These are phyloP conservation scores for Zygotorulaspora florentina DNA, from an alignment of 805 yeast species.

Conservation along the genomic window DNA sequence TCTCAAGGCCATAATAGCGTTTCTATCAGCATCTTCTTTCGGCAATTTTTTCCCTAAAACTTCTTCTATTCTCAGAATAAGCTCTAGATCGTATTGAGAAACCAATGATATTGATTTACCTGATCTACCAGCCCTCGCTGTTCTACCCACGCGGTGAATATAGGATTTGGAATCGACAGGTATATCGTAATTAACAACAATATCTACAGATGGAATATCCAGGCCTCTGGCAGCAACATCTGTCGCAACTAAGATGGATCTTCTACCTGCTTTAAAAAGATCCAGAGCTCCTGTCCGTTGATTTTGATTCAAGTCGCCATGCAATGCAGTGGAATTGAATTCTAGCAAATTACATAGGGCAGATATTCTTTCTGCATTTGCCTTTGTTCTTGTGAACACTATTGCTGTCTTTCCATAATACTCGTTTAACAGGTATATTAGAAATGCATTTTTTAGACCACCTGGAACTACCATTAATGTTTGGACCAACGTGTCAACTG, in stretches of 20 bases:
- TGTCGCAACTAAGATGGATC: slow-evolving; percentile 70
- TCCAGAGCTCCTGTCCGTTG: slow-evolving; percentile 80
- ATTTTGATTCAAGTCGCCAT: slow-evolving; percentile 85
- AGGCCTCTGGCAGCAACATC: slow-evolving; percentile 89
- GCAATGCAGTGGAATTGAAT: slow-evolving; percentile 86
- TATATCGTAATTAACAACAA: slow-evolving; percentile 72
- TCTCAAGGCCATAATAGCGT: slow-evolving; percentile 70
- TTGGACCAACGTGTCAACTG: slow-evolving; percentile 91
- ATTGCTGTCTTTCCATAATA: slow-evolving; percentile 79
- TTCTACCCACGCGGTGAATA: slow-evolving; percentile 89
- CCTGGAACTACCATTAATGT: slow-evolving; percentile 86
- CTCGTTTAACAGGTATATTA: slow-evolving; percentile 80
- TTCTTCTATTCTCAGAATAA: slow-evolving; percentile 82
- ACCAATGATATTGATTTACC: slow-evolving; percentile 85
- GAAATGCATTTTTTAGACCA: slow-evolving; percentile 84
- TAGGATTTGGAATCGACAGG: slow-evolving; percentile 83
- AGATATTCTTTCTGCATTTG: slow-evolving; percentile 89
- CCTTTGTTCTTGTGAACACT: slow-evolving; percentile 90
- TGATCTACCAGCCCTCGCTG: slow-evolving; percentile 89
- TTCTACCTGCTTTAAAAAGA: slow-evolving; percentile 68
- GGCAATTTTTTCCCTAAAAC: slow-evolving; percentile 81
- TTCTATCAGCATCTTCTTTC: slow-evolving; percentile 74
- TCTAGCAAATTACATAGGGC: slow-evolving; percentile 75
- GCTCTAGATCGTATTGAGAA: slow-evolving; percentile 91
- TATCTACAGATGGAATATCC: slow-evolving; percentile 76